Base-by-base conservation (phyloP, 306 rosid genomes). In the Trifolium repens region DNA sequence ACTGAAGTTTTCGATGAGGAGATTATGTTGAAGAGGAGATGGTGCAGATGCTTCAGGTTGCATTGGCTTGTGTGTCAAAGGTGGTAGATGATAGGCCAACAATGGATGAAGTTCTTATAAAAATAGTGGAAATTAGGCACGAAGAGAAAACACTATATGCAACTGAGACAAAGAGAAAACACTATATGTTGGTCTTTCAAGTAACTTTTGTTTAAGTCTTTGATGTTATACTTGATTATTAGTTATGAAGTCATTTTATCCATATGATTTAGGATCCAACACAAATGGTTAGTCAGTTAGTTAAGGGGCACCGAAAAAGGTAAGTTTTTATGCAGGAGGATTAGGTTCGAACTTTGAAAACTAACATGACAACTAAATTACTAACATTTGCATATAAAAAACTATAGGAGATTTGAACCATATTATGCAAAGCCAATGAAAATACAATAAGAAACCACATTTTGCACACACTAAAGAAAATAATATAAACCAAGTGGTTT, bases 11-110 rank as follows among this genome's bases (percentile, higher is more conserved):
- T 91, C 17, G 93, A 88, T 58, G 82, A 80, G 85, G 83, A 14
- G 81, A 73, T 11, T 75, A 81, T 72, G 82, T 69, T 37, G 93
- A 91, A 80, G 96, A 91, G 72, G 90, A 91, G 67, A 88, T 91
- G 93, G 90, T 88, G 55, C 91, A 87, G 79, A 80, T 85, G 91
- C 88, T 91, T 69, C 93, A 88, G 82, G 76, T 88, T 78, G 91
- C 90, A 13, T 22, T 91, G 37, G 85, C 91, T 1, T 91, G 91
- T 75, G 93, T 82, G 16, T 69, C 86, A 3, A 88, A 77, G 77
- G 11, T 42, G 34, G 89, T 86, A 37, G 93, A 87, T 32, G 34
- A 74, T 22, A 89, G 93, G 19, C 96, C 96, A 32, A 79, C 34
- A n/a, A 90, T 90, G 85, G 85, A 67, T 30, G 86, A 82, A 50